Evolutionary conservation across 176 grass and related monocot species (phyloP).

Genomic region (Ensete ventricosum): DNA sequence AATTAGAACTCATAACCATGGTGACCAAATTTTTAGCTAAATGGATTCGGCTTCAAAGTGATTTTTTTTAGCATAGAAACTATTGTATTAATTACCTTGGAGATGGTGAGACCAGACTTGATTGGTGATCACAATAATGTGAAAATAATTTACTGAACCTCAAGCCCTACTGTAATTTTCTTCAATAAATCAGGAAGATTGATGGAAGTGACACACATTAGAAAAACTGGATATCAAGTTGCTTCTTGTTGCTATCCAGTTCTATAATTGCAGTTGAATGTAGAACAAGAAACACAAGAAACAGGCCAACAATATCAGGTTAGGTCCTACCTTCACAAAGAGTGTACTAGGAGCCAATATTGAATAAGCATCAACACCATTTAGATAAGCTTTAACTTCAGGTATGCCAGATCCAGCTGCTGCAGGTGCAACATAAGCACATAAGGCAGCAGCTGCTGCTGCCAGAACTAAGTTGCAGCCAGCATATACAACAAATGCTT

Average conservation of each 20-base stretch:
- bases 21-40: not conserved
- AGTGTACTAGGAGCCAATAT: conserved; percentile 58
- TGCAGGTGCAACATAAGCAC: conserved; percentile 49
- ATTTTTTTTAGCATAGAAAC: not conserved
- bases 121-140: too few species aligned
- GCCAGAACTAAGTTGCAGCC: conserved; percentile 37
- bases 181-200: too few species aligned
- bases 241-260: too few species aligned
- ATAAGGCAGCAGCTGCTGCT: conserved; percentile 34
- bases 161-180: too few species aligned
- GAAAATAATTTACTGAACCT: too few species aligned
- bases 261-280: too few species aligned
- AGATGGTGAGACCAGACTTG: too few species aligned
- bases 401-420: conserved; percentile 65
- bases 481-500: conserved; percentile 37
- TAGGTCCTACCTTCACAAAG: conserved; percentile 39
- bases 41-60: not conserved
- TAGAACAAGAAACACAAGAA: not conserved
- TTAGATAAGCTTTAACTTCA: conserved; percentile 71
- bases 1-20: too few species aligned
- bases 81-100: not conserved
- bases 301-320: not conserved
- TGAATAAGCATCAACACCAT: conserved; percentile 53
- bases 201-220: too few species aligned
- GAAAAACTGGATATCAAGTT: too few species aligned